Evolutionary conservation across 768 basidiomycete species (phyloP).

Genomic region (Amyloporia xantha): DNA sequence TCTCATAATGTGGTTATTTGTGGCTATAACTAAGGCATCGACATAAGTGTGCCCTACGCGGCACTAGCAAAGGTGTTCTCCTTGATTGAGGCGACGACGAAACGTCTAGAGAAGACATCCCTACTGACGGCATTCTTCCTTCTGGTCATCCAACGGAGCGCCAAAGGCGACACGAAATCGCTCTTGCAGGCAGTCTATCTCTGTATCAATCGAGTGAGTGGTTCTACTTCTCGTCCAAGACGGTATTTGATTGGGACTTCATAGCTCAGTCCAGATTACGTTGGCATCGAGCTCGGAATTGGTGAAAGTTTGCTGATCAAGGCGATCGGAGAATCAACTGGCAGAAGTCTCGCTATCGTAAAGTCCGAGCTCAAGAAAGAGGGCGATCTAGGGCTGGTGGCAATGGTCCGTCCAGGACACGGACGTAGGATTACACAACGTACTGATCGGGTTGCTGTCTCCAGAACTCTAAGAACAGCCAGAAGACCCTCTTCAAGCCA

Average conservation of each 20-base stretch:
- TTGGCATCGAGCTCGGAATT: conserved; percentile 92
- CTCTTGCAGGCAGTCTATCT: conserved; percentile 89
- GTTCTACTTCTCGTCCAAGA: not conserved
- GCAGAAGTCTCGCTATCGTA: conserved; percentile 73
- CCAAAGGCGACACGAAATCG: conserved; percentile 62
- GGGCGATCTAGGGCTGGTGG: conserved; percentile 93
- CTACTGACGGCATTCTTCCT: conserved; percentile 84
- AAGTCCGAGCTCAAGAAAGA: conserved; percentile 92
- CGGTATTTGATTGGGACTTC: not conserved
- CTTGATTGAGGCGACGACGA: conserved; percentile 90
- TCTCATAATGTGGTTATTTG: too few relatives aligned
- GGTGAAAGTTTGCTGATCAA: conserved; percentile 93
- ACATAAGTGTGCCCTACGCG: conserved; percentile 81
- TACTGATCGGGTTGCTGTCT: not conserved
- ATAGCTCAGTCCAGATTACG: conserved; percentile 91
- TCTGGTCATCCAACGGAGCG: conserved; percentile 83
- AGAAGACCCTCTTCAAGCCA: conserved; percentile 91
- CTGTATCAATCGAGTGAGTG: conserved; percentile 87
- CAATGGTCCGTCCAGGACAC: conserved; percentile 82
- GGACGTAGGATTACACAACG: not conserved
- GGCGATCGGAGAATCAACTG: conserved; percentile 92
- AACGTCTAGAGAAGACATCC: conserved; percentile 87
- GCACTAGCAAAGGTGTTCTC: conserved; percentile 86
- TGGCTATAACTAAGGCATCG: too few relatives aligned
- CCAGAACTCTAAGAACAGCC: conserved; percentile 88